Conservation (phyloP, 176 grass and related monocot genomes). For the Zea mays region DNA sequence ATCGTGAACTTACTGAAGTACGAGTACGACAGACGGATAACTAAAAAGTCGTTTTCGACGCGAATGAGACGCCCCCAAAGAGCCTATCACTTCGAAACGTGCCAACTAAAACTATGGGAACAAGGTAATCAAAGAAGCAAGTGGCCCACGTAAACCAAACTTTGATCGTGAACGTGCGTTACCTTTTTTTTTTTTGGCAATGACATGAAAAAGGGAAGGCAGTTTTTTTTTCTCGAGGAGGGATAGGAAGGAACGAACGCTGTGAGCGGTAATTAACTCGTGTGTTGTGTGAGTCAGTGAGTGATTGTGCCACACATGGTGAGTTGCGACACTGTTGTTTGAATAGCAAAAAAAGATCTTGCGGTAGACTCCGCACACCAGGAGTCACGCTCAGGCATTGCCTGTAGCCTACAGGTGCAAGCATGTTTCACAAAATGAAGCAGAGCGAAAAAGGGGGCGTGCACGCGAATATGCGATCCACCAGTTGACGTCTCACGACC, state of each 20-base stretch:
- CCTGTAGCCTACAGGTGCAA: neutral
- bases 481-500: slow-evolving; percentile 31
- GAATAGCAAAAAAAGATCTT: neutral
- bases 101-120: neutral
- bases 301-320: neutral
- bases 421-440: slow-evolving; percentile 1
- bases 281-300: neutral
- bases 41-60: neutral
- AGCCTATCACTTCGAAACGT: neutral
- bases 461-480: neutral
- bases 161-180: neutral
- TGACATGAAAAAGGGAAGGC: neutral
- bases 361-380: neutral
- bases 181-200: neutral
- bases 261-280: neutral
- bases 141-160: slow-evolving; percentile 19
- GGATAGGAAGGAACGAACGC: neutral
- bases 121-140: slow-evolving; percentile 2
- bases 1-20: neutral
- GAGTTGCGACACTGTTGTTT: neutral
- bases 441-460: neutral
- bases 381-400: neutral
- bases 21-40: neutral
- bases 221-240: neutral
- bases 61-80: neutral